These are phyloP conservation scores for Gossypium australe DNA, from an alignment of 345 rosid species.

Conservation along the genomic window DNA sequence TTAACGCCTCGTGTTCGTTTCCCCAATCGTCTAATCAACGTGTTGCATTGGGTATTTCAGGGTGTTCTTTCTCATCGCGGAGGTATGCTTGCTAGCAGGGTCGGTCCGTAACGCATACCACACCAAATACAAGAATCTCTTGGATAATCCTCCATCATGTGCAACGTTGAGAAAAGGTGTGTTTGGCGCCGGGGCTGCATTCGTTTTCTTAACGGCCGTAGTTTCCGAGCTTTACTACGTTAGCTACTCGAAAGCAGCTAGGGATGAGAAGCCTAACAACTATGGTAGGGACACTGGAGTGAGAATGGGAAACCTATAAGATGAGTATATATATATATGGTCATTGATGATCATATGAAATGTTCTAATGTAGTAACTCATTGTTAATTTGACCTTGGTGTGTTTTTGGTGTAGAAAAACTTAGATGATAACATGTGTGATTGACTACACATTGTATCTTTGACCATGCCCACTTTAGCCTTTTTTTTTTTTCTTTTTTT, in stretches of 20 bases:
- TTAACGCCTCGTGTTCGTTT: not conserved
- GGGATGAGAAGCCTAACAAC: constrained; percentile 27
- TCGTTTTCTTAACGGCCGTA: constrained; percentile 63
- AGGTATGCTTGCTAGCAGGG: constrained; percentile 78
- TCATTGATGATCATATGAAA: not conserved
- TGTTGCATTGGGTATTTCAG: constrained; percentile 30
- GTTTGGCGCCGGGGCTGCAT: constrained; percentile 91
- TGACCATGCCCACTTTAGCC: not conserved
- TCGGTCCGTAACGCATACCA: constrained; percentile 83
- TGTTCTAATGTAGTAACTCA: not conserved
- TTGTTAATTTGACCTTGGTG: constrained; percentile 7
- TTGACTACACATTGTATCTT: not conserved
- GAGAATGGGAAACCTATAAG: constrained; percentile 67
- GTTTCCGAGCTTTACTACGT: constrained; percentile 74
- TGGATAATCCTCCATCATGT: constrained; percentile 38
- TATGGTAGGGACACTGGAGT: constrained; percentile 53
- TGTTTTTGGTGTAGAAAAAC: not conserved
- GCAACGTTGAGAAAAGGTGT: constrained; percentile 65
- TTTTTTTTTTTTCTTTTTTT: no score
- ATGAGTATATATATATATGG: not conserved
- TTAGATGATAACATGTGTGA: not conserved
- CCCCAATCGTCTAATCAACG: not conserved
- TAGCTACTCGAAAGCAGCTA: constrained; percentile 60
- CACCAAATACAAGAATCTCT: constrained; percentile 50
- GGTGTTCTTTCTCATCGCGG: constrained; percentile 84